Evolutionary conservation across 371 early-diverging fungal species (phyloP).

Genomic region (Chytridiales sp.): DNA sequence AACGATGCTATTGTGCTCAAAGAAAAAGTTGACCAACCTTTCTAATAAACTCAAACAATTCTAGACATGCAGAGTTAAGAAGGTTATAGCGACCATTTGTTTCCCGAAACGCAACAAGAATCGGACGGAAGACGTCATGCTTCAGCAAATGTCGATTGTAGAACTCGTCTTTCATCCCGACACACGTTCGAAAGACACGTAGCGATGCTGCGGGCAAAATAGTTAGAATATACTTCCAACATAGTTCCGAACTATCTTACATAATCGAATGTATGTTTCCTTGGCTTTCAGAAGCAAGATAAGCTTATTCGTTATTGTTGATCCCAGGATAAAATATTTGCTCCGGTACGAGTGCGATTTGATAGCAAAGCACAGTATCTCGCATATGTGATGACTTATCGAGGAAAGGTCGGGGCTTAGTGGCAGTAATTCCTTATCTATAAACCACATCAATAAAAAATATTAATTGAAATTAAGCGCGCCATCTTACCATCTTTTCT

Average conservation of each 20-base stretch:
- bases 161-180: conserved; percentile 76
- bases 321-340: conserved; percentile 70
- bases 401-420: conserved; percentile 19
- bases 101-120: conserved; percentile 62
- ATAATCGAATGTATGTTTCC: conserved; percentile 67
- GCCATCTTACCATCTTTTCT: background rate
- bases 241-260: conserved; percentile 42
- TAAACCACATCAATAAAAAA: background rate
- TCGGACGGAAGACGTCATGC: conserved; percentile 64
- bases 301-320: conserved; percentile 60
- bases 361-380: conserved; percentile 68
- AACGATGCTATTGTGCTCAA: background rate
- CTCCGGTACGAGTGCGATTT: conserved; percentile 72
- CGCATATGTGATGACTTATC: conserved; percentile 62
- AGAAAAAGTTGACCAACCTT: conserved; percentile 48
- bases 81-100: conserved; percentile 73
- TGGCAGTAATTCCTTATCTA: conserved; percentile 5
- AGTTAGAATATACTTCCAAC: background rate
- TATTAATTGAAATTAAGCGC: background rate
- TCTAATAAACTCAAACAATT: conserved; percentile 77
- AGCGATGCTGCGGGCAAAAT: conserved; percentile 61
- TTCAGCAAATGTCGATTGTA: conserved; percentile 69
- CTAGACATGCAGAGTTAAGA: conserved; percentile 84
- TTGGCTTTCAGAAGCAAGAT: conserved; percentile 65
- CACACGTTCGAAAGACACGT: conserved; percentile 71